Conservation (phyloP, 2,329 filamentous ascomycete species). For the Penicillium brevicompactum region DNA sequence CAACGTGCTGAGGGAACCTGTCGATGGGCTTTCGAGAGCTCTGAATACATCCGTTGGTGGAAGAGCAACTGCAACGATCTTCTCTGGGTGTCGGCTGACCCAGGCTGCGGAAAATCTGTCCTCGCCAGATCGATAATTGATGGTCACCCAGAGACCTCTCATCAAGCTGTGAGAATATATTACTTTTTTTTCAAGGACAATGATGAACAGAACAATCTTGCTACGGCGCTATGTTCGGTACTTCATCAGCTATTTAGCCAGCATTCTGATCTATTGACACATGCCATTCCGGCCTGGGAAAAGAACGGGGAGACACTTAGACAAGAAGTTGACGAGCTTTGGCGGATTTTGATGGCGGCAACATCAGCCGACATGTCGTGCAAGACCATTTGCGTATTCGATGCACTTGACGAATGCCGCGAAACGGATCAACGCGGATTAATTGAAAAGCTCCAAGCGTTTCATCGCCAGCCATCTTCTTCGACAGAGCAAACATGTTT, state of each 20-base stretch:
- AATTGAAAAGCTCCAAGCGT: constrained; percentile 11
- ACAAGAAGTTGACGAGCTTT: constrained; percentile 15
- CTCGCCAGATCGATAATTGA: constrained; percentile 39
- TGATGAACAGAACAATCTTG: constrained; percentile 33
- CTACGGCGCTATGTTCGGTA: constrained; percentile 37
- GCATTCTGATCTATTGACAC: constrained; percentile 27
- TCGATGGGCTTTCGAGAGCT: constrained; percentile 35
- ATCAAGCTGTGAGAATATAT: constrained; percentile 27
- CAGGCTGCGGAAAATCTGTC: constrained; percentile 47
- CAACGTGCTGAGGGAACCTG: constrained; percentile 34
- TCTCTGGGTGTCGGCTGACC: constrained; percentile 45
- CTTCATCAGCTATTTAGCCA: constrained; percentile 41
- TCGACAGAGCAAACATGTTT: constrained; percentile 4
- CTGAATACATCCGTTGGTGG: constrained; percentile 30
- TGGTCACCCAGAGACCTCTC: constrained; percentile 20
- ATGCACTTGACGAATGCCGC: constrained; percentile 21
- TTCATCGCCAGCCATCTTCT: constrained; percentile 1
- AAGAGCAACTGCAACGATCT: constrained; percentile 25
- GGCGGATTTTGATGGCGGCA: constrained; percentile 16
- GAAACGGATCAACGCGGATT: constrained; percentile 4
- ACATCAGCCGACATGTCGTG: not conserved
- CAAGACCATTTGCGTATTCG: constrained; percentile 17
- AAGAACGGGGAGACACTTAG: constrained; percentile 23
- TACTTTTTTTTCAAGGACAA: constrained; percentile 47
- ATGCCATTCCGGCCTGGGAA: constrained; percentile 19